Conservation (phyloP, 176 grass and related monocot genomes). For the Aegilops tauschii region DNA sequence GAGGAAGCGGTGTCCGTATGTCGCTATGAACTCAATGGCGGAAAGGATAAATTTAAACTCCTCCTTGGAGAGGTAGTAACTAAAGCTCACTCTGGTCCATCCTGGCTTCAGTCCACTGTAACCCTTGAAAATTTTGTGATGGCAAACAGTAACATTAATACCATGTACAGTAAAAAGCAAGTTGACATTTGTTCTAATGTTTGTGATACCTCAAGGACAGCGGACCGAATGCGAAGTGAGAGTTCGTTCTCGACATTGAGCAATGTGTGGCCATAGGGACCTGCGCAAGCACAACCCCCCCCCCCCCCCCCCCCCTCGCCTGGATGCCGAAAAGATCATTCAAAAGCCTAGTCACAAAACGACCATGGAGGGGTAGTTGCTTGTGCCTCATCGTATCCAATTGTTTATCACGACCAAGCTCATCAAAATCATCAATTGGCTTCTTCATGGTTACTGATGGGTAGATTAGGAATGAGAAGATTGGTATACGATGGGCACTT, state of each 20-base stretch:
- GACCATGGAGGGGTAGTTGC: conserved; percentile 54
- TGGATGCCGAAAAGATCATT: conserved; percentile 89
- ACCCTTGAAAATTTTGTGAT: conserved; percentile 46
- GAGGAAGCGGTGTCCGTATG: conserved; percentile 60
- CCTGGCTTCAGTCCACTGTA: conserved; percentile 76
- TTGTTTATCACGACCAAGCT: neutral
- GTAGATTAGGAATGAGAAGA: conserved; percentile 75
- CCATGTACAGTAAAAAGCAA: neutral
- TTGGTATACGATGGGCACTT: conserved; percentile 34
- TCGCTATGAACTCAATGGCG: conserved; percentile 53
- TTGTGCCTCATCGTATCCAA: neutral
- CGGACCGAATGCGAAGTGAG: conserved; percentile 55
- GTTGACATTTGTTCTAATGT: neutral
- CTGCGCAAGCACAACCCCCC: conserved; percentile 70
- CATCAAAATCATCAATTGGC: neutral
- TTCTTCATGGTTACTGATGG: neutral
- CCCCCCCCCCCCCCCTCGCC: conserved; percentile 81
- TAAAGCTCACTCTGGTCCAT: conserved; percentile 77
- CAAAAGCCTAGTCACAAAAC: conserved; percentile 59
- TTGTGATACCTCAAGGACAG: conserved; percentile 46
- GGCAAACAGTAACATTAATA: neutral
- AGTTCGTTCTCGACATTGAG: conserved; percentile 40
- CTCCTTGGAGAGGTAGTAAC: conserved; percentile 67
- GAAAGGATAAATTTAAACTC: conserved; percentile 67
- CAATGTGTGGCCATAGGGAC: conserved; percentile 63